Percentiles rank a stretch among this genome's conserved stretches.
These are phyloP conservation scores for Solanum peruvianum DNA, from an alignment of 257 asterid species.

Conservation along the genomic window DNA sequence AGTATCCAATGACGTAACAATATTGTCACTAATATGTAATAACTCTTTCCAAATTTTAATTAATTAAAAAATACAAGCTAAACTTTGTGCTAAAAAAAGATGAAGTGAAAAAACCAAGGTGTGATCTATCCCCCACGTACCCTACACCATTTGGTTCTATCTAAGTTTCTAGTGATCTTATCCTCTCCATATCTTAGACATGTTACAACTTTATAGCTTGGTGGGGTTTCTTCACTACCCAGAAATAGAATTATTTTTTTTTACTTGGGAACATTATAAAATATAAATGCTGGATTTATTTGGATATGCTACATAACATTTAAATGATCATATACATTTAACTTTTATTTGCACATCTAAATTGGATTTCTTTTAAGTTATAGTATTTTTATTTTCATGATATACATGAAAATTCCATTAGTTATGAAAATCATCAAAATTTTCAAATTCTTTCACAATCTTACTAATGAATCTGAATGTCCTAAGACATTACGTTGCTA, in stretches of 20 bases:
- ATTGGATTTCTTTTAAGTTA: not conserved
- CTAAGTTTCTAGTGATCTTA: not conserved
- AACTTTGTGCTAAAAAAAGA: not conserved
- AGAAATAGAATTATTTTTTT: not conserved
- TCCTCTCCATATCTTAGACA: not conserved
- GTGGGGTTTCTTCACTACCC: not conserved
- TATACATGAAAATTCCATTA: not conserved
- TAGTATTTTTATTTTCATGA: no score
- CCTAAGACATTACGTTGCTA: not conserved
- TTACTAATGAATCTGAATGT: not conserved
- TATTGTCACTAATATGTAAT: not conserved
- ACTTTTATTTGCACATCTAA: no score
- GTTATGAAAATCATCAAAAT: no score
- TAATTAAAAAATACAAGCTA: not conserved
- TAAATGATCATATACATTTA: no score
- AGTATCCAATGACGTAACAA: not conserved
- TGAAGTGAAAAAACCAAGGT: not conserved
- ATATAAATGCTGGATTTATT: no score
- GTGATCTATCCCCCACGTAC: not conserved
- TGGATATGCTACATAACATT: no score
- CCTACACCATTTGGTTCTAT: not conserved
- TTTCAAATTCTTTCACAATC: no score
- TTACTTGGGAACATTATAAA: not conserved
- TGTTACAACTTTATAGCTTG: not conserved
- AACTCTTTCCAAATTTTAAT: not conserved